phyloP scores from a whole-genome alignment of 768 basidiomycete genomes.

The Nidularia pulvinata region DNA sequence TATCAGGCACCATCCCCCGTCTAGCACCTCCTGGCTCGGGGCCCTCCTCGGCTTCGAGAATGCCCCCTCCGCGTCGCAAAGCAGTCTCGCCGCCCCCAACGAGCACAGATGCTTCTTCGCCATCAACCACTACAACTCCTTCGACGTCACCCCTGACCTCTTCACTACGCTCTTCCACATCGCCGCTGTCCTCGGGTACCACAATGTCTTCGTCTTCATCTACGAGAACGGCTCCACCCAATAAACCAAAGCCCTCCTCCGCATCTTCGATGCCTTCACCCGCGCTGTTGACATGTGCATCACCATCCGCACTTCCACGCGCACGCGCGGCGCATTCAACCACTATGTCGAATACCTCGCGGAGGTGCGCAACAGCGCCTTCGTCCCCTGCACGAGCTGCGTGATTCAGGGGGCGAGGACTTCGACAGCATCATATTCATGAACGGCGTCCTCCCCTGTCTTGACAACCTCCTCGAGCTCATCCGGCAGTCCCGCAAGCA shows the following conservation, averaged over 20 bases:
- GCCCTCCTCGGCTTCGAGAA: slow-evolving; percentile 44
- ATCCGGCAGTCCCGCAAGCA: slow-evolving; percentile 93
- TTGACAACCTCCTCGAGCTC: slow-evolving; percentile 96
- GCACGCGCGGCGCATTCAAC: slow-evolving; percentile 95
- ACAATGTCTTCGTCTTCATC: slow-evolving; percentile 97
- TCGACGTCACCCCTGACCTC: slow-evolving; percentile 98
- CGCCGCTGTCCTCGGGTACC: slow-evolving; percentile 89
- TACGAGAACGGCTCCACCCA: slow-evolving; percentile 99
- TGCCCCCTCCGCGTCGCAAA: slow-evolving; percentile 32
- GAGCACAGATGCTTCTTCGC: slow-evolving; percentile 99
- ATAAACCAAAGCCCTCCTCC: slow-evolving; percentile 97
- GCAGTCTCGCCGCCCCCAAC: slow-evolving; percentile 38
- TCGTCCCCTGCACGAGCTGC: slow-evolving; percentile 91
- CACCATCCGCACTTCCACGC: slow-evolving; percentile 89
- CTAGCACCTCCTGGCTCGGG: slow-evolving; percentile 61
- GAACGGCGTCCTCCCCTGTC: slow-evolving; percentile 98
- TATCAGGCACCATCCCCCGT: slow-evolving; percentile 71
- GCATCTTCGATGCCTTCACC: slow-evolving; percentile 94
- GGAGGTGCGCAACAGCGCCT: slow-evolving; percentile 99
- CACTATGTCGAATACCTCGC: slow-evolving; percentile 99
- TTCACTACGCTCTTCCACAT: slow-evolving; percentile 97
- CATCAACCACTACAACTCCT: slow-evolving; percentile 99
- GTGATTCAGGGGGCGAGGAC: slow-evolving; percentile 90
- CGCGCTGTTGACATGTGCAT: slow-evolving; percentile 89
- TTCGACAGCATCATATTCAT: slow-evolving; percentile 99